Conservation (phyloP, 306 rosid species). For the Glycine tomentella region DNA sequence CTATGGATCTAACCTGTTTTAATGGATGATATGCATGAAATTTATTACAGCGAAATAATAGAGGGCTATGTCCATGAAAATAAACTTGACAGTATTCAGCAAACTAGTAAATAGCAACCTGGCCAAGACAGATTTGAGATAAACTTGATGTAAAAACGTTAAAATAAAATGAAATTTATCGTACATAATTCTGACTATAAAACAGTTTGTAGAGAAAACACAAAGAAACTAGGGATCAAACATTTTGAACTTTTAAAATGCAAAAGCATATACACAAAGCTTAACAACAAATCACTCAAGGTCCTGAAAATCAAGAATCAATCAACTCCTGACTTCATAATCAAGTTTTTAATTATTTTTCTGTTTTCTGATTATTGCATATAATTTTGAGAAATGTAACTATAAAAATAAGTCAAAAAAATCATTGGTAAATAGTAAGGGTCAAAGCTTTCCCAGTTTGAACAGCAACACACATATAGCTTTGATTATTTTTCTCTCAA, state of each 20-base stretch:
- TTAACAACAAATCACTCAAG: background rate
- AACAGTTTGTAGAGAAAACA: background rate
- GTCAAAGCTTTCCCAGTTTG: background rate
- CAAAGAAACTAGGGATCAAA: constrained; percentile 19
- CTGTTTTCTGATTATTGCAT: constrained; percentile 6
- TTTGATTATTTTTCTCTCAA: constrained; percentile 26
- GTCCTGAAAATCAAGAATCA: constrained; percentile 18
- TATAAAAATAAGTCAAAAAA: background rate
- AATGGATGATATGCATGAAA: background rate
- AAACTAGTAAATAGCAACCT: constrained; percentile 18
- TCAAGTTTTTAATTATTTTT: constrained; percentile 9
- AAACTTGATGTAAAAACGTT: background rate
- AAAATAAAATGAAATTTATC: background rate
- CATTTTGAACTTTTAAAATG: constrained; percentile 25
- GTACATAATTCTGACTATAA: background rate
- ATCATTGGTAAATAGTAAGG: background rate
- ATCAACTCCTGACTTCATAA: background rate
- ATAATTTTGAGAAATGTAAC: background rate
- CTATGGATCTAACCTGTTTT: background rate
- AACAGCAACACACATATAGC: background rate
- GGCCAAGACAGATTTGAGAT: constrained; percentile 1
- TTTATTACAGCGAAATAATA: background rate
- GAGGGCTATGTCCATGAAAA: background rate
- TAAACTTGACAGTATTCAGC: constrained; percentile 16
- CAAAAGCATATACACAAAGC: background rate